phyloP scores from a whole-genome alignment of 768 basidiomycete genomes.

The Tylopilus rubrobrunneus region DNA sequence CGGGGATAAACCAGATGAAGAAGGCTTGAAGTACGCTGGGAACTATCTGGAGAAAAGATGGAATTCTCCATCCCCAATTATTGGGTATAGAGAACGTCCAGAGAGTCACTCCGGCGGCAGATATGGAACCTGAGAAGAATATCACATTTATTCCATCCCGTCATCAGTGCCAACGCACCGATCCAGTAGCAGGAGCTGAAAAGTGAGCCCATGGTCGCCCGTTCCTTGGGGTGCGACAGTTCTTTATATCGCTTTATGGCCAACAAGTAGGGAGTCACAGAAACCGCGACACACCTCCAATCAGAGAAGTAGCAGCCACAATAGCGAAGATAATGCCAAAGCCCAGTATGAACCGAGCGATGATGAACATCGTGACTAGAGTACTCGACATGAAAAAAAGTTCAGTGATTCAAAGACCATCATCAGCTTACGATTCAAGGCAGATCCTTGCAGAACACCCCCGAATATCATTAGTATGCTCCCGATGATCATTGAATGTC shows the following conservation, averaged over 20 bases:
- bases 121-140: conserved; percentile 1
- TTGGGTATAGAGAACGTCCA: conserved; percentile 57
- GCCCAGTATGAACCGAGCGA: conserved; percentile 7
- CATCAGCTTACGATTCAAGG: conserved; percentile 5
- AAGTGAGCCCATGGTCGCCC: neutral
- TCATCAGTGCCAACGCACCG: neutral
- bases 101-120: conserved; percentile 50
- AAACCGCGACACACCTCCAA: conserved; percentile 10
- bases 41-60: conserved; percentile 48
- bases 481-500: conserved; percentile 8
- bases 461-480: conserved; percentile 1
- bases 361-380: conserved; percentile 7
- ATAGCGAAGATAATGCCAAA: conserved; percentile 1
- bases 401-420: no score
- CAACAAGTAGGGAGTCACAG: neutral
- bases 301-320: conserved; percentile 15
- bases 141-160: no score
- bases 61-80: conserved; percentile 66
- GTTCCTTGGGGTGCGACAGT: conserved; percentile 15
- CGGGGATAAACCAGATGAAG: conserved; percentile 57
- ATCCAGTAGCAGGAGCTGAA: neutral
- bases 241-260: conserved; percentile 1
- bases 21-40: no score
- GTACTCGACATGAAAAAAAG: neutral
- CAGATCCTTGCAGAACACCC: conserved; percentile 7